phyloP scores from a whole-genome alignment of 164 flowering plant species.

The Litsea cubeba region DNA sequence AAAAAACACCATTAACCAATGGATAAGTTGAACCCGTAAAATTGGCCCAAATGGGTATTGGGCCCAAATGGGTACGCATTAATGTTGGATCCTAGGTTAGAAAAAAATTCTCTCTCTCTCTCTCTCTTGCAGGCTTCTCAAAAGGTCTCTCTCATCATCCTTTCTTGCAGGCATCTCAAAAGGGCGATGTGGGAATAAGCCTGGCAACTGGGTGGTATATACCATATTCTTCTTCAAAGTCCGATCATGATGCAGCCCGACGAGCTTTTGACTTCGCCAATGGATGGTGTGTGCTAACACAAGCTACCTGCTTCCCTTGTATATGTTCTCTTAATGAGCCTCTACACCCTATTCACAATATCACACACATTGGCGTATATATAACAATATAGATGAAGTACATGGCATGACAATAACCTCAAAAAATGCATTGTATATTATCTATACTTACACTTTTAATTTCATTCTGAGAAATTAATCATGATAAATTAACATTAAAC shows the following conservation, averaged over 20 bases:
- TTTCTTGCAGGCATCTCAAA: conserved; percentile 24
- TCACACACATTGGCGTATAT: not conserved
- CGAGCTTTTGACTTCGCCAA: conserved; percentile 38
- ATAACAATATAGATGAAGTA: not conserved
- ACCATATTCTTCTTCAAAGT: conserved; percentile 36
- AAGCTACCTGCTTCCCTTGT: no score
- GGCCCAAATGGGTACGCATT: no score
- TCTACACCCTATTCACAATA: not conserved
- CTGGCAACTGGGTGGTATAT: conserved; percentile 21
- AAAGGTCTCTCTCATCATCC: not conserved
- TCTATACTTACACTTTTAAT: no score
- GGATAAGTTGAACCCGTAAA: no score
- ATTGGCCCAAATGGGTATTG: no score
- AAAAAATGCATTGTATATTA: not conserved
- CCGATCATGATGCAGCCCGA: conserved; percentile 45
- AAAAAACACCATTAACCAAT: no score
- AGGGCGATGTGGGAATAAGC: conserved; percentile 47
- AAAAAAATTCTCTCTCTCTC: no score
- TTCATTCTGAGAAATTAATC: no score
- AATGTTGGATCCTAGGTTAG: no score
- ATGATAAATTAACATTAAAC: no score
- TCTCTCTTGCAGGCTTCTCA: no score
- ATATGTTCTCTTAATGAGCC: not conserved
- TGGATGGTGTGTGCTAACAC: conserved; percentile 43
- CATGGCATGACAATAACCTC: not conserved